Evolutionary conservation across 768 basidiomycete genomes (phyloP), one percentile per base, ranked within the genome.

Genomic region (Panellus pusillus): DNA sequence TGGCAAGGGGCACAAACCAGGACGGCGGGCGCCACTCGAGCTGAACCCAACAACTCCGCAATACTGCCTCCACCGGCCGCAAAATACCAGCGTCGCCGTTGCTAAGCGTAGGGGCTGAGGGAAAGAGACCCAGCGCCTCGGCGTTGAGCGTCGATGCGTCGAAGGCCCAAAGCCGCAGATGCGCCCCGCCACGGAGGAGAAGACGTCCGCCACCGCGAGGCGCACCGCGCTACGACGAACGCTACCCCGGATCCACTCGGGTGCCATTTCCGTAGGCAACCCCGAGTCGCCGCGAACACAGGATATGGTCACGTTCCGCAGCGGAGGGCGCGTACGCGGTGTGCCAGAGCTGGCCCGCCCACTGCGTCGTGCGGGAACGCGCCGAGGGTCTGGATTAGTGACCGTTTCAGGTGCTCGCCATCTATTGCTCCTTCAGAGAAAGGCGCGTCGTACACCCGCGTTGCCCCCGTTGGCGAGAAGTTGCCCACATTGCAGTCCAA

Each of bases 261-360:
- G 24, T 6, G 24, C 24, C 24, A 6, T 24, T 24, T 1, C 70
- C 70, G 41, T 66, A 67, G 14, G 53, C 31, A 18, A 72, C 47
- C 35, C 62, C 54, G 14, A 68, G 39, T 15, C 70, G 70, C 29
- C 62, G 61, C 32, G 62, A 66, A 18, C 70, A 65, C 35, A 58
- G 43, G 3, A 61, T 67, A 42, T 72, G 69, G 27, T 40, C 57
- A 6, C 24, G 17, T 51, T 60, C 46, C 24, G 24, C 24, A 24
- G 24, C 24, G 24, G 24, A 24, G 24, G 24, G 24, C 6, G 24
- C 2, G 48, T 61, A 65, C 9, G 47, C 37, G 4, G 63, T 54
- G 55, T 60, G 65, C 6, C 65, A 65, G 35, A 70, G 53, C 38
- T 70, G 70, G 7, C 70, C 69, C 7, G 63, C 52, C 66, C 67